Evolutionary conservation across 2,329 filamentous ascomycete genomes (phyloP).

Genomic region (Sclerotinia nivalis): DNA sequence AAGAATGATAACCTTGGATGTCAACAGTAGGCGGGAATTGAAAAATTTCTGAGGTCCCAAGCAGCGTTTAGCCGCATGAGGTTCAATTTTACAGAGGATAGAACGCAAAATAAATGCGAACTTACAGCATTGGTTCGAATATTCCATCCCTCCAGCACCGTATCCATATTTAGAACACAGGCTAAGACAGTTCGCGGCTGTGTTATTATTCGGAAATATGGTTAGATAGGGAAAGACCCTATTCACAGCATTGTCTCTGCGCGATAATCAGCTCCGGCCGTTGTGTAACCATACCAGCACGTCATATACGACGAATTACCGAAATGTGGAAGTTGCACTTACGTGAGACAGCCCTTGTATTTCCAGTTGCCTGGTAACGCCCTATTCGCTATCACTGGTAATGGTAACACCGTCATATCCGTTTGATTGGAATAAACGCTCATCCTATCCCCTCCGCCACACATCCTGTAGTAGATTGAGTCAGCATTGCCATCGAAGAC

Average conservation of each 20-base stretch:
- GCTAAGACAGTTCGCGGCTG: conserved; percentile 31
- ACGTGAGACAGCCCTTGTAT: conserved; percentile 38
- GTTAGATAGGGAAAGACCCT: conserved; percentile 34
- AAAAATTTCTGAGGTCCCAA: background rate
- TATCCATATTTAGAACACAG: conserved; percentile 35
- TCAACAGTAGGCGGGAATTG: background rate
- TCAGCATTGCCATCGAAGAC: too few relatives aligned
- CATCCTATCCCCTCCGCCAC: conserved; percentile 40
- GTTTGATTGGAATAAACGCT: conserved; percentile 33
- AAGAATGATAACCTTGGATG: background rate
- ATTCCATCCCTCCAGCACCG: conserved; percentile 37
- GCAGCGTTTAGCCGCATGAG: too few relatives aligned
- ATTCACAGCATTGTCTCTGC: conserved; percentile 27
- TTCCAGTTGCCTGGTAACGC: conserved; percentile 32
- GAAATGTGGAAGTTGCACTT: conserved; percentile 15
- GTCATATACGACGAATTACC: background rate
- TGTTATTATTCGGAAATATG: conserved; percentile 29
- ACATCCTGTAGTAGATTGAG: conserved; percentile 28
- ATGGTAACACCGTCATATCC: conserved; percentile 26
- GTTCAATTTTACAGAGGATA: background rate
- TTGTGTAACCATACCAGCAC: conserved; percentile 4
- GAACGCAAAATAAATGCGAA: background rate
- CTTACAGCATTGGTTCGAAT: conserved; percentile 36
- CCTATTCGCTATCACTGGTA: conserved; percentile 27
- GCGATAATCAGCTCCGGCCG: conserved; percentile 5